Base-by-base conservation (phyloP, 1,284 basidiomycete genomes). In the Grifola frondosa region DNA sequence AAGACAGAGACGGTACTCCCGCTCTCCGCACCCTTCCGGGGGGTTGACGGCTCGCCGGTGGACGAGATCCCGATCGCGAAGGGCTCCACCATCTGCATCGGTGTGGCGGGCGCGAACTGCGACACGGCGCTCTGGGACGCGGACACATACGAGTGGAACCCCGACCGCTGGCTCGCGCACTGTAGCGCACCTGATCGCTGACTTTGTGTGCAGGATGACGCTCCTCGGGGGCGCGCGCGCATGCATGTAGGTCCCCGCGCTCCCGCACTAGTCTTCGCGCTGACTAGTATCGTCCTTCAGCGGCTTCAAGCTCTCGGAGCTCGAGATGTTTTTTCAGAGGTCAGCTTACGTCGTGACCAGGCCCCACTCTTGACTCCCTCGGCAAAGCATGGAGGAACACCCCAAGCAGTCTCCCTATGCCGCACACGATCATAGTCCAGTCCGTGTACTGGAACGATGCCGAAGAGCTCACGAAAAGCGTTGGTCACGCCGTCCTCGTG, bases 241-340 rank as follows among this genome's bases (percentile, higher is more conserved):
- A 6, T 64, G 63, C 57, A 63, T 64, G 61, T 63, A 40, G 42
- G 61, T 50, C 23, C 13, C 21, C 11, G 9, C 20, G 6, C 16
- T 10, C 12, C 24, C n/a, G 22, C 5, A 17, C 22, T 35, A 29
- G n/a, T 13, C 24, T 20, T 15, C 15, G 22, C 5, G 26, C 40
- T 42, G 26, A 36, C 30, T 33, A 22, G 31, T 42, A 25, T 41
- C 20, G 16, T 19, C 39, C 15, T n/a, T 5, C 11, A 62, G 61
- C 35, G 60, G 61, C n/a, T 62, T 61, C 49, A 61, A 58, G 42
- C 61, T 61, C 42, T 58, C 61, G 7, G 55, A 61, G 32, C 51
- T 63, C 20, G 61, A 63, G 39, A 63, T 63, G 60, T n/a, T n/a
- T n/a, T n/a, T n/a, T n/a, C n/a, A n/a, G n/a, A n/a, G n/a, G n/a